Base-by-base conservation (phyloP, 352 stramenopile species). In the Pythium inflatum region DNA sequence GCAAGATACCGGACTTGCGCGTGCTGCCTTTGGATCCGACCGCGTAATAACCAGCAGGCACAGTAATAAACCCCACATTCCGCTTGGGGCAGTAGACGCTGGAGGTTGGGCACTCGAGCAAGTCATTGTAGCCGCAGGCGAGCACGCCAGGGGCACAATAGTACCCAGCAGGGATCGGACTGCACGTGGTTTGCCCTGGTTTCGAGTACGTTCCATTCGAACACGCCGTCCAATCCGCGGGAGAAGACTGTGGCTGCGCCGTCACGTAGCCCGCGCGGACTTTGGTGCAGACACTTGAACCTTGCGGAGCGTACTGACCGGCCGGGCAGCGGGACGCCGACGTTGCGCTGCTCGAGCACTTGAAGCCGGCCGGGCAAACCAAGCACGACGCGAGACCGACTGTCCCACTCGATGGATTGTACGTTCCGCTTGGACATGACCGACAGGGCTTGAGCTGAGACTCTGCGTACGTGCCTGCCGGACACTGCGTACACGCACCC, bases 181-280 rank as follows among this genome's bases (percentile, higher is more conserved):
- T 82, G 41, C 82, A 90, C 11, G 34, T 73, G 40, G 66, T 78
- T 46, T 87, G 80, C 0, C 82, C 82, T 33, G 77, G 55, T 30
- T 87, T 86, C 1, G 82, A 87, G 43, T 83, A 87, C 11, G 78
- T 80, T 11, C 82, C 82, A 66, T 87, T 87, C 8, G 62, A 61
- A 40, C 82, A 90, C 27, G 71, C 8, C 31, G 78, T 13, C 14
- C 88, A 55, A 30, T 87, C 77, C 4, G 27, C 31, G 31, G 62
- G 60, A 27, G 75, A 70, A 51, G 81, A 77, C 30, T 82, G 66
- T 25, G 74, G 56, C 13, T 64, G 68, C 6, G 75, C 22, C 4
- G 71, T 71, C 2, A 63, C 64, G 33, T 80, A 90, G n/a, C 82
- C 80, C 22, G 76, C 80, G 7, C 80, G 80, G 13, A 76, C 71